These are phyloP conservation scores for Protostelium mycophagum DNA, from an alignment of 78 protist species.

Conservation along the genomic window DNA sequence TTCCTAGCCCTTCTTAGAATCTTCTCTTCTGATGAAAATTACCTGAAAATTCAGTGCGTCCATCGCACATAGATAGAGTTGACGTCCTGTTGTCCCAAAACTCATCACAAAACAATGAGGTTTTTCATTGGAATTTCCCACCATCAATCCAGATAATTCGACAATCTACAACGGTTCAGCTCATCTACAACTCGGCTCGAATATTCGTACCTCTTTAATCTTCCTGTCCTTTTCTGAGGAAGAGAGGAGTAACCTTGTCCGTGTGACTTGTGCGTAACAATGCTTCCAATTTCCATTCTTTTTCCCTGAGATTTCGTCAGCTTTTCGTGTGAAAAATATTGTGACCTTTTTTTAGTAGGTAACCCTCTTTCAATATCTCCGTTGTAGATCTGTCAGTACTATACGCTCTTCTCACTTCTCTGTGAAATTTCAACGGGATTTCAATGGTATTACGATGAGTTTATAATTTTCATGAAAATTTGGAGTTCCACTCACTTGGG, in stretches of 20 bases:
- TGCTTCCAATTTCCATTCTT: neutral
- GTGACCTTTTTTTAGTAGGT: neutral
- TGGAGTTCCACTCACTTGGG: too few relatives aligned
- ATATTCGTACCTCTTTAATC: too few relatives aligned
- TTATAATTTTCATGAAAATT: too few relatives aligned
- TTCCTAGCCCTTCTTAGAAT: neutral
- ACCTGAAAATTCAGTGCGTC: neutral
- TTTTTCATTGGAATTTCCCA: neutral
- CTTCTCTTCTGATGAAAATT: neutral
- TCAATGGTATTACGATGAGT: too few relatives aligned
- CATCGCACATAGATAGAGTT: neutral
- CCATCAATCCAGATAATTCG: neutral
- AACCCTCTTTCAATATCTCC: neutral
- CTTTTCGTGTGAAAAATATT: too few relatives aligned
- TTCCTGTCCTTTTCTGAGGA: neutral
- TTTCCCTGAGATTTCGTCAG: neutral
- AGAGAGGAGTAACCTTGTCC: neutral
- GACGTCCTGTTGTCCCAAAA: neutral
- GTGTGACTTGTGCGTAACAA: neutral
- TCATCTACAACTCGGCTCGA: too few relatives aligned
- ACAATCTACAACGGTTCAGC: too few relatives aligned
- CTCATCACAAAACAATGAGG: neutral
- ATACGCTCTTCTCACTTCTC: neutral
- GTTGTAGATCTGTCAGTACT: neutral
- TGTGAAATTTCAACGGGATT: too few relatives aligned